Base-by-base conservation (phyloP, 371 early-diverging fungal genomes). In the Mortierella sp. region DNA sequence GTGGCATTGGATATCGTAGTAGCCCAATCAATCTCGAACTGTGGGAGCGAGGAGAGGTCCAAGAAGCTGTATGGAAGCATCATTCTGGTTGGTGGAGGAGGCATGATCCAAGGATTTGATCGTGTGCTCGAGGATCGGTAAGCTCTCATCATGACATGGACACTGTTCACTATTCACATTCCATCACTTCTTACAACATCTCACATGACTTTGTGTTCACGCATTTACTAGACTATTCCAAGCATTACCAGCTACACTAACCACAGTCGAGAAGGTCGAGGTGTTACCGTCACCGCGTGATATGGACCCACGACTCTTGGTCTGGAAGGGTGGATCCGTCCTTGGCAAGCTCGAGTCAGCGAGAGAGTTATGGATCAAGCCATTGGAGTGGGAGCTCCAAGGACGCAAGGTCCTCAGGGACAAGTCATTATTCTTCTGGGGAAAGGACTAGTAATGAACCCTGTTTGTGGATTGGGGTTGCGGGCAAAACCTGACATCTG, bases 251-350 rank as follows among this genome's bases (percentile, higher is more conserved):
- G 67, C 55, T 24, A 76, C 62, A 10, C 44, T 68, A 24, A 68
- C 81, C 7, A 72, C 78, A n/a, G 82, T 91, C 28, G 92, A 92
- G 41, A 85, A 86, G 24, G 89, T 90, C 0, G 91, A 92, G 49
- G 90, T 95, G 1, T 67, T 93, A 39, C 90, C 91, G 6, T 86
- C 93, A 7, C 95, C 96, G 9, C 83, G 94, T 25, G 95, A 96
- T 53, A 78, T 96, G 50, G 96, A 96, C 56, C 92, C 95, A 8
- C 82, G 93, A n/a, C 72, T 92, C 43, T 66, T 96, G 51, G 89
- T 90, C 9, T 96, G 96, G 96, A 96, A 96, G 69, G 96, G 96
- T 2, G 96, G 86, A 0, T 86, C 92, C 5, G 94, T 96, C 5
- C 78, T 95, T 55, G 84, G 86, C 57, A 86, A 92, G 57, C 80